Conservation (phyloP, 176 grass and related monocot genomes). For the Oryza longistaminata region DNA sequence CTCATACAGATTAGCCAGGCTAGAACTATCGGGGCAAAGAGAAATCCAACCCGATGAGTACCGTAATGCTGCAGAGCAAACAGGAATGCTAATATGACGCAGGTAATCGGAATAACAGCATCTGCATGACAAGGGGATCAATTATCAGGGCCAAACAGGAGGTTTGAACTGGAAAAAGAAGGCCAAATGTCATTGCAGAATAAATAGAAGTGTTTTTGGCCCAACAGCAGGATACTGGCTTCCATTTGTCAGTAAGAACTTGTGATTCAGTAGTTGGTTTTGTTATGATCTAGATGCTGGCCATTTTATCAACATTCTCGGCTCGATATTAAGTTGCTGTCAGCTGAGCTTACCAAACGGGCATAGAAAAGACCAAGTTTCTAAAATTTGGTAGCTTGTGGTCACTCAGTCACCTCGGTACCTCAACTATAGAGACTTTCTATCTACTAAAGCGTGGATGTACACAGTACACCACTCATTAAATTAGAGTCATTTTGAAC, state of each 20-base stretch:
- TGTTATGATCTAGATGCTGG: background rate
- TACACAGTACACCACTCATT: background rate
- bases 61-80: conserved; percentile 97
- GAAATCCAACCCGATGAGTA: conserved; percentile 80
- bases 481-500: background rate
- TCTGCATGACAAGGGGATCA: conserved; percentile 54
- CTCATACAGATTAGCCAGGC: conserved; percentile 92
- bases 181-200: background rate
- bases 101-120: conserved; percentile 92
- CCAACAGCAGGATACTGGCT: background rate
- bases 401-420: background rate
- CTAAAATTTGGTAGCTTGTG: background rate
- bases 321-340: background rate
- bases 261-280: background rate
- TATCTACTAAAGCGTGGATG: background rate
- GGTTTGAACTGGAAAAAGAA: background rate
- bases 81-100: conserved; percentile 79
- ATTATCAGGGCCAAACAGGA: conserved; percentile 1
- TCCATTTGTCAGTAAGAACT: background rate
- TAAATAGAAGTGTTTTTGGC: conserved; percentile 13
- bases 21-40: conserved; percentile 88
- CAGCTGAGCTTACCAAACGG: background rate
- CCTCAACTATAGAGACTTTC: background rate
- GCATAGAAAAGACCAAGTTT: background rate
- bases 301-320: conserved; percentile 8